These are phyloP conservation scores for Steccherinum ochraceum DNA, from an alignment of 768 basidiomycete genomes.

Conservation along the genomic window DNA sequence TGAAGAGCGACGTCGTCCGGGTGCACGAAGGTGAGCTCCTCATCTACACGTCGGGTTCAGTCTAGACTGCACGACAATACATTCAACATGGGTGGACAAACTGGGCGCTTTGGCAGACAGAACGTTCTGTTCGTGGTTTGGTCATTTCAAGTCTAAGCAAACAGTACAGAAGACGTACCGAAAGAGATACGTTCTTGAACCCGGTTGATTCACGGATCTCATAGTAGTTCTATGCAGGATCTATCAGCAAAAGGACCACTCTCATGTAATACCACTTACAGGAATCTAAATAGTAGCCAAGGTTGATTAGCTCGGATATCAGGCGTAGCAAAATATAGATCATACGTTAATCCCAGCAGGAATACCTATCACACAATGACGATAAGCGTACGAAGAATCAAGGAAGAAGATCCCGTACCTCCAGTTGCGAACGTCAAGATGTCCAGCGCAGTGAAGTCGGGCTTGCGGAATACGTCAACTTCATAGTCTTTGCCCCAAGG, in stretches of 20 bases:
- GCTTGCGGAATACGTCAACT: slow-evolving; percentile 66
- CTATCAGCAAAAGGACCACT: slow-evolving; percentile 1
- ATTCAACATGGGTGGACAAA: too few species aligned
- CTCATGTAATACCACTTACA: slow-evolving; percentile 26
- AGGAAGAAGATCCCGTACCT: slow-evolving; percentile 35
- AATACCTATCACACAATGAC: slow-evolving; percentile 44
- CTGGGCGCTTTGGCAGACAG: slow-evolving; percentile 84
- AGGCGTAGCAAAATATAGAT: slow-evolving; percentile 5
- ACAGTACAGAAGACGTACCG: slow-evolving; percentile 36
- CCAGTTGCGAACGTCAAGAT: slow-evolving; percentile 80
- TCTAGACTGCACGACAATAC: slow-evolving; percentile 13
- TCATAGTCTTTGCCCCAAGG: slow-evolving; percentile 64
- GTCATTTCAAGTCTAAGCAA: neutral
- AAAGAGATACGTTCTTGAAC: slow-evolving; percentile 86
- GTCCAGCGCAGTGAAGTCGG: slow-evolving; percentile 84
- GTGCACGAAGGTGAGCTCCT: slow-evolving; percentile 77
- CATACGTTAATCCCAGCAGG: slow-evolving; percentile 81
- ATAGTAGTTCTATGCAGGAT: slow-evolving; percentile 59
- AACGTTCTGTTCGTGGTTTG: slow-evolving; percentile 50
- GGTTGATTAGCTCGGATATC: neutral
- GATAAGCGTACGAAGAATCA: neutral
- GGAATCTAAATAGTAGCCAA: slow-evolving; percentile 49
- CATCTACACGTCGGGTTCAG: slow-evolving; percentile 34
- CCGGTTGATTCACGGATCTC: slow-evolving; percentile 75
- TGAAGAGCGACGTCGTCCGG: slow-evolving; percentile 71